phyloP scores from a whole-genome alignment of 1,284 basidiomycete genomes.

The Singerocomus inundabilis region DNA sequence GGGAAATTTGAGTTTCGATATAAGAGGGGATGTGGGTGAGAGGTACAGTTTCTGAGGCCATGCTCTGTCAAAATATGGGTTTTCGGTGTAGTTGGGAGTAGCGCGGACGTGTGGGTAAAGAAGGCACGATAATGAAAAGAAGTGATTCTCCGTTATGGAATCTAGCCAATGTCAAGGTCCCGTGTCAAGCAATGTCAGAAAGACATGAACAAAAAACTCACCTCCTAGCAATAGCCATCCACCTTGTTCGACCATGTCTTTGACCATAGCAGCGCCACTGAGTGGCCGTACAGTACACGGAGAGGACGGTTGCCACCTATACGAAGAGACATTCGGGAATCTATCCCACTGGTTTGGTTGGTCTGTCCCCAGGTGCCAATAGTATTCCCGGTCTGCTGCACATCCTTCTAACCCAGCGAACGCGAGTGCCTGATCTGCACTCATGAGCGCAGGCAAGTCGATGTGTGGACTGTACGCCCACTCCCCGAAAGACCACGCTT shows the following conservation, averaged over 20 bases:
- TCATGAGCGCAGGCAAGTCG: conserved; percentile 36
- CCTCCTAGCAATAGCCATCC: conserved; percentile 66
- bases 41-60: conserved; percentile 66
- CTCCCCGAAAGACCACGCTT: conserved; percentile 41
- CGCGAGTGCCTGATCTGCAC: conserved; percentile 42
- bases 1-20: conserved; percentile 43
- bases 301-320: conserved; percentile 49
- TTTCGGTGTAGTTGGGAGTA: conserved; percentile 55
- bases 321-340: conserved; percentile 51
- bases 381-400: conserved; percentile 57
- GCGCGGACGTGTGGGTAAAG: conserved; percentile 65
- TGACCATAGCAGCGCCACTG: conserved; percentile 43
- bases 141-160: conserved; percentile 67
- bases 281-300: conserved; percentile 43
- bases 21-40: conserved; percentile 44
- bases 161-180: conserved; percentile 35
- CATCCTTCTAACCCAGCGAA: conserved; percentile 59
- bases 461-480: conserved; percentile 43
- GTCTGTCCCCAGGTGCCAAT: conserved; percentile 60
- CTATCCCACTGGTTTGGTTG: conserved; percentile 45
- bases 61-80: conserved; percentile 54
- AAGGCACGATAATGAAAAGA: conserved; percentile 65
- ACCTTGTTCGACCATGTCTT: conserved; percentile 60
- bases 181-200: conserved; percentile 5
- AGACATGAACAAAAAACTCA: conserved; percentile 29